Percentiles rank a stretch among this genome's conserved stretches.
Evolutionary conservation across 139 green algal species (phyloP).

Genomic region (Picochlorum sp.): DNA sequence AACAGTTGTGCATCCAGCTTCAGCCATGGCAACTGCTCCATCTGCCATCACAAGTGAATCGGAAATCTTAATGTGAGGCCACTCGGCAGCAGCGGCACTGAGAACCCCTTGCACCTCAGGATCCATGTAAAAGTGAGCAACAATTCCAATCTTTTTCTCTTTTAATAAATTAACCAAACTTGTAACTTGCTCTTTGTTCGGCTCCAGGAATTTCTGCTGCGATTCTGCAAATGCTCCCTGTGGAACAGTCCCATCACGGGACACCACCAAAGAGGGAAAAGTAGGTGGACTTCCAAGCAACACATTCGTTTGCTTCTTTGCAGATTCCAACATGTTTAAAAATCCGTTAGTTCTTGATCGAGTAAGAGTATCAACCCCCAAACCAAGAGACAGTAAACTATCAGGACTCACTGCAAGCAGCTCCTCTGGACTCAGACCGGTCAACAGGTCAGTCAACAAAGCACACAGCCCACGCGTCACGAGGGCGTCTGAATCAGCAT

Average conservation of each 20-base stretch:
- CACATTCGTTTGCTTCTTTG: constrained; percentile 46
- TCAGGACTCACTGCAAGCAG: constrained; percentile 41
- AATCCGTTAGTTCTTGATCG: constrained; percentile 68
- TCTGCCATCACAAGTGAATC: constrained; percentile 93
- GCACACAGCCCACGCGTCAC: constrained; percentile 64
- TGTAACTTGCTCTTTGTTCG: constrained; percentile 38
- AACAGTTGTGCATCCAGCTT: constrained; percentile 76
- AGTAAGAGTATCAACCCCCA: constrained; percentile 42
- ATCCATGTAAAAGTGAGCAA: constrained; percentile 99
- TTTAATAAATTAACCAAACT: constrained; percentile 44
- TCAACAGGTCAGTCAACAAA: constrained; percentile 51
- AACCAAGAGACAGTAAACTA: constrained; percentile 22
- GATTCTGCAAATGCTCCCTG: constrained; percentile 81
- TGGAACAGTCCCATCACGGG: constrained; percentile 18
- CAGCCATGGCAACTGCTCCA: constrained; percentile 70
- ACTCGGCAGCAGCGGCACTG: constrained; percentile 51
- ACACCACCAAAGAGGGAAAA: constrained; percentile 88
- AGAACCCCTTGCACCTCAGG: constrained; percentile 95
- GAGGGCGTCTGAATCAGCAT: constrained; percentile 65
- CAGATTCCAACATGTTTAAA: constrained; percentile 75
- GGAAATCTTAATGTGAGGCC: constrained; percentile 90
- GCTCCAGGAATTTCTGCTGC: constrained; percentile 51
- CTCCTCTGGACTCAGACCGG: constrained; percentile 54
- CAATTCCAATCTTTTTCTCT: constrained; percentile 89
- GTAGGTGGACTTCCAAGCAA: constrained; percentile 40